Conservation (phyloP, 441 rosid genomes). For the Pelargonium myrrhifolium region DNA sequence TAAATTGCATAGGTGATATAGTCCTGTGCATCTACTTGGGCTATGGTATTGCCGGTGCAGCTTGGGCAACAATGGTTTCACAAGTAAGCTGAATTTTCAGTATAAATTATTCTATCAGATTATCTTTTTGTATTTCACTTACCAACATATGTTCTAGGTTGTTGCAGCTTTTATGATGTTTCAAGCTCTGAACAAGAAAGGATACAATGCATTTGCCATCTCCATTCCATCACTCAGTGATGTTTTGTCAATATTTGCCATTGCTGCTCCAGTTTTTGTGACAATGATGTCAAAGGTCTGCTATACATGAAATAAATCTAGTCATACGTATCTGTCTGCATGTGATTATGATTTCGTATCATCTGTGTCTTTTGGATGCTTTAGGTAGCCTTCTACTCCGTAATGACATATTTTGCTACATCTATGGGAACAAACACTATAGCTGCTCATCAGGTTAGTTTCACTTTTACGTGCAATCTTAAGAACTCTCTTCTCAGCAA, state of each 20-base stretch:
- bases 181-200: constrained; percentile 59
- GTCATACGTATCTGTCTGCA: not conserved
- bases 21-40: constrained; percentile 71
- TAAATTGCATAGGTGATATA: constrained; percentile 72
- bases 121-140: constrained; percentile 13
- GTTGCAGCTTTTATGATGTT: constrained; percentile 92
- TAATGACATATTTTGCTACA: constrained; percentile 26
- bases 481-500: not conserved
- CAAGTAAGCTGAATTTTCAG: constrained; percentile 45
- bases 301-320: not conserved
- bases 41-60: constrained; percentile 87
- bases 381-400: constrained; percentile 29
- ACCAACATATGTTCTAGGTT: constrained; percentile 41
- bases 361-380: not conserved
- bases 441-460: constrained; percentile 30
- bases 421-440: constrained; percentile 26
- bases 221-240: constrained; percentile 58
- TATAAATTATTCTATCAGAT: not conserved
- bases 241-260: constrained; percentile 43
- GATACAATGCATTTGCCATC: constrained; percentile 55
- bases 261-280: constrained; percentile 80
- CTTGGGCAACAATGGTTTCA: constrained; percentile 94
- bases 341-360: not conserved
- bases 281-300: constrained; percentile 21
- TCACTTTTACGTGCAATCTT: not conserved